phyloP scores from a whole-genome alignment of 148 eudicot species.

The Spergularia bocconei region DNA sequence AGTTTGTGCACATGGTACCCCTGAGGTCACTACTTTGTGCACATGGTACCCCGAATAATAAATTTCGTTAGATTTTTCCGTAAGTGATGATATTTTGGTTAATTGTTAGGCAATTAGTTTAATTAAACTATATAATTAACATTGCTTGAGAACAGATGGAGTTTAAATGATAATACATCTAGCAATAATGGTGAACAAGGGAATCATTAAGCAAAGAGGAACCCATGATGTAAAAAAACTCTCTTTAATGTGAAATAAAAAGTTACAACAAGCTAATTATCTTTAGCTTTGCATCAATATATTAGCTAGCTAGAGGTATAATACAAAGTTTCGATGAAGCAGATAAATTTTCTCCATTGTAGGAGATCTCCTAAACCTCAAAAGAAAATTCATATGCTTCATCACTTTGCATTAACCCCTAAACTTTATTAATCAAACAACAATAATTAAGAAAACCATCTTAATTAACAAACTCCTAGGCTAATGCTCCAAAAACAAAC shows the following conservation, averaged over 20 bases:
- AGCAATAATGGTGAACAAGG: background rate
- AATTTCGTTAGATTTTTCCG: no score
- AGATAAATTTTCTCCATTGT: conserved; percentile 45
- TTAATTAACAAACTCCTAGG: conserved; percentile 14
- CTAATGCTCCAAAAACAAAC: conserved; percentile 38
- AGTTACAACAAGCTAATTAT: conserved; percentile 9
- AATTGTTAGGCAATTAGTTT: no score
- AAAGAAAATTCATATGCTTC: conserved; percentile 59
- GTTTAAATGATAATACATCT: background rate
- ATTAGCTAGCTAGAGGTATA: conserved; percentile 10
- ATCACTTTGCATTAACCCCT: conserved; percentile 33
- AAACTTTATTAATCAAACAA: conserved; percentile 13
- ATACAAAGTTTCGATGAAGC: conserved; percentile 43
- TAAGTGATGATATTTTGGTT: no score
- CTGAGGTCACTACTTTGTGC: no score
- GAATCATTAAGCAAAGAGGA: background rate
- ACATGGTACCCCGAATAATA: no score
- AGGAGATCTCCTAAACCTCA: background rate
- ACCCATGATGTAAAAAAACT: background rate
- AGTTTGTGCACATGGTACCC: no score
- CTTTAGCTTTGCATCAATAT: conserved; percentile 1
- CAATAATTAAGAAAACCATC: background rate
- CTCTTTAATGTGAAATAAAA: conserved; percentile 11
- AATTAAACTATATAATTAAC: background rate
- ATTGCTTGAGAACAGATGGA: background rate